Evolutionary conservation across 306 rosid species (phyloP), one percentile per base, ranked within the genome.

Genomic region (Hippophae rhamnoides): DNA sequence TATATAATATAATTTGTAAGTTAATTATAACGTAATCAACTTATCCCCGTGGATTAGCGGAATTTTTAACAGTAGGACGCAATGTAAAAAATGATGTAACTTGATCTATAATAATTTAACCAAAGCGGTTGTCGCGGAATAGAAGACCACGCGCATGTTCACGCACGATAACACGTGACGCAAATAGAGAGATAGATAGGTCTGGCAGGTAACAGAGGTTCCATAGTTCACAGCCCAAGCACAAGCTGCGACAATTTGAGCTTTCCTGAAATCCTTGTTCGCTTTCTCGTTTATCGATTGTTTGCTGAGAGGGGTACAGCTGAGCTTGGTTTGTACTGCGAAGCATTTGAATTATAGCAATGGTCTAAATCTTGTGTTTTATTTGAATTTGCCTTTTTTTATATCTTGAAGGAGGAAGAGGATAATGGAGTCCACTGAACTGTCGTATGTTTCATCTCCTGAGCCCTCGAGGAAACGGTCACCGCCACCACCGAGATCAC

Each of bases 361-460:
- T 31, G 38, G 38, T 31, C 38, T 2, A 31, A 45, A 44, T 62
- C 10, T 25, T 26, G 54, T 46, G n/a, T 9, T 25, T n/a, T 44
- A 44, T 13, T 13, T 56, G 12, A 56, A 11, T 56, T 46, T 13
- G 47, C 27, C 12, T 47, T 41, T 74, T 65, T 67, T 64, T 70
- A 43, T 70, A 52, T 14, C 62, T 63, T 41, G 48, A 10, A 78
- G 75, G 64, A 65, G 69, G 74, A 76, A 47, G 38, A 31, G 81
- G 55, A 18, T 44, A 56, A 73, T 93, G 99, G 97, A 86, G 82
- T 89, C 99, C 41, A 82, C 97, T 26, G 99, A 93, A 62, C 77
- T 97, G 18, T 81, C 97, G 0, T 86, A 86, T 81, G 79, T 93
- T 49, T 93, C 97, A 46, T 93, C 99, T 7, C 95, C 99, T 8